Conservation (phyloP, 306 rosid genomes). For the Vigna reflexopilosa region DNA sequence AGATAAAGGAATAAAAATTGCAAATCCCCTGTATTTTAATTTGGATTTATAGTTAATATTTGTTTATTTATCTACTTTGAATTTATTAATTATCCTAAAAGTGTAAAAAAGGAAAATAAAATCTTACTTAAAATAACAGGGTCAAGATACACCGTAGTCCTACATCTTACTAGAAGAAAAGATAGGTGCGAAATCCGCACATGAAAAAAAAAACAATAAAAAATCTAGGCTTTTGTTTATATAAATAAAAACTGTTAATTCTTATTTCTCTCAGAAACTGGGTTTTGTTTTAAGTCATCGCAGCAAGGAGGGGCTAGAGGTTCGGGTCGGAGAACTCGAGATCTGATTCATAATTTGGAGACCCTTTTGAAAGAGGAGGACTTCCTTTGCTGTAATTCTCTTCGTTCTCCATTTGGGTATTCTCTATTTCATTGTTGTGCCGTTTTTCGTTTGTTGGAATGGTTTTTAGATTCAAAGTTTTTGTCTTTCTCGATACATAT, state of each 20-base stretch:
- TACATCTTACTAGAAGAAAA: slow-evolving; percentile 40
- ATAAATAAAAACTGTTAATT: slow-evolving; percentile 21
- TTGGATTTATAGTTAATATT: too few relatives aligned
- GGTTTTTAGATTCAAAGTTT: background rate
- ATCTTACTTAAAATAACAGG: slow-evolving; percentile 39
- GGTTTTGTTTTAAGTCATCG: slow-evolving; percentile 16
- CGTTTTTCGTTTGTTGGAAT: background rate
- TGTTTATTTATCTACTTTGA: background rate
- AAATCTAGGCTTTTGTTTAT: slow-evolving; percentile 24
- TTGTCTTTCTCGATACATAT: slow-evolving; percentile 37
- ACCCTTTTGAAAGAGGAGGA: slow-evolving; percentile 58
- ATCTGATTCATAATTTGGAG: slow-evolving; percentile 58
- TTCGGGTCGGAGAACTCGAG: slow-evolving; percentile 44
- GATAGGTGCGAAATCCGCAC: slow-evolving; percentile 41
- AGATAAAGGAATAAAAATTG: background rate
- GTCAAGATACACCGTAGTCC: slow-evolving; percentile 43
- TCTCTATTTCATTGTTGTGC: background rate
- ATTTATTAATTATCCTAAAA: background rate
- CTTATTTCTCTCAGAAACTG: slow-evolving; percentile 36
- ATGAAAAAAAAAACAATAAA: slow-evolving; percentile 25
- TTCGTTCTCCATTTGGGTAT: slow-evolving; percentile 44
- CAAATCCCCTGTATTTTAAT: background rate
- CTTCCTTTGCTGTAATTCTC: slow-evolving; percentile 43
- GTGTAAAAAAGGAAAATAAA: background rate
- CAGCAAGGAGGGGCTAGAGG: slow-evolving; percentile 43